Base-by-base conservation (phyloP, 2,329 filamentous ascomycete genomes). In the Leptographium radiaticola region DNA sequence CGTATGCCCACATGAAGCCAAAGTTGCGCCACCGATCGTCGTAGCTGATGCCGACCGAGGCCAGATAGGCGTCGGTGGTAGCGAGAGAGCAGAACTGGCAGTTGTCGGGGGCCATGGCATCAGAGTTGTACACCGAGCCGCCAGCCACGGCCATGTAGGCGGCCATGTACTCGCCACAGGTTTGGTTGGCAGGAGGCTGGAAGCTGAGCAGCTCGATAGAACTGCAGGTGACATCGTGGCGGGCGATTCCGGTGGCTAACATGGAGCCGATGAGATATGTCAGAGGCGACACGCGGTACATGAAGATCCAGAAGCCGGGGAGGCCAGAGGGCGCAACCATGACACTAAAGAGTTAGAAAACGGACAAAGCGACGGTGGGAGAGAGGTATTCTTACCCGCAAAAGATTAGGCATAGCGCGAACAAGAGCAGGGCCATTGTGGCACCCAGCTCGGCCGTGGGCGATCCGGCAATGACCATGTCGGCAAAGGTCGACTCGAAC, bases 291-390 rank as follows among this genome's bases (percentile, higher is more conserved):
- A 52, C 42, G 33, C 50, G 50, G 39, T 39, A 45, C 84, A 88
- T 88, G 69, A 87, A 88, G 57, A 80, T 79, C 85, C 85, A 89
- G 70, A 89, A 89, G 0, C 80, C 75, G 0, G 84, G 84, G 0
- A 89, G 71, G 0, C 74, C 71, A 2, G 62, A 56, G 0, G 80
- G 76, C 0, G 75, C 65, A 57, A 83, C 79, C 55, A 87, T 68
- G 7, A 87, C 83, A 62, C 54, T 55, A 39, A 15, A n/a, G 11
- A 16, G 16, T 38, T 39, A 43, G 46, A 7, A 42, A 18, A 13
- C 18, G 15, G 15, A 34, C 25, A 42, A 31, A 25, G 13, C 18
- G 10, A 16, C 16, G 31, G 44, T 36, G 38, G 44, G 16, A 33
- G 34, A 0, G 78, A 30, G 11, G 10, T 12, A 47, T 8, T 48